Conservation (phyloP, 768 basidiomycete species). For the Rhizopogon vesiculosus region DNA sequence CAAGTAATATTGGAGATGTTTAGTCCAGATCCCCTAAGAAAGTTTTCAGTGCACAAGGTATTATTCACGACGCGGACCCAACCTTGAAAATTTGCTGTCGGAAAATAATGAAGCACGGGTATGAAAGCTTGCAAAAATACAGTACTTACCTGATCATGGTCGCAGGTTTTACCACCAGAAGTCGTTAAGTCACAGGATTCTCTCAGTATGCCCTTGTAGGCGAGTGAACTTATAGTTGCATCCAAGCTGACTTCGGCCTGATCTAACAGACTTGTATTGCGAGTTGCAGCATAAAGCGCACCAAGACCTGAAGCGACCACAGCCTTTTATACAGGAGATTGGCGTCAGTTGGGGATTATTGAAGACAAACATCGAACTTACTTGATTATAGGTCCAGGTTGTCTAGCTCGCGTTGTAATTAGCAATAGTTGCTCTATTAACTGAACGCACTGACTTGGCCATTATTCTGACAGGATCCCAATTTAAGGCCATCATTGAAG, state of each 20-base stretch:
- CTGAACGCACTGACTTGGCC: conserved; percentile 9
- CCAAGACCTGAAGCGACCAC: conserved; percentile 52
- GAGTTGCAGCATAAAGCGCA: conserved; percentile 37
- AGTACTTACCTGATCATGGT: conserved; percentile 37
- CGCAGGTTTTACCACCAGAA: conserved; percentile 33
- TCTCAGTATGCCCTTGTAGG: conserved; percentile 36
- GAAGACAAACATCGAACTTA: conserved; percentile 11
- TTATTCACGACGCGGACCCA: background rate
- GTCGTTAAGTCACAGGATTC: conserved; percentile 50
- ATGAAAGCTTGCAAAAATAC: background rate
- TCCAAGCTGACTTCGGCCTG: conserved; percentile 51
- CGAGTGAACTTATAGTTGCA: conserved; percentile 39
- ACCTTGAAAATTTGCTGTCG: conserved; percentile 28
- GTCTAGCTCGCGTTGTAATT: conserved; percentile 28
- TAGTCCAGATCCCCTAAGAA: conserved; percentile 43
- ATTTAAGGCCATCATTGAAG: conserved; percentile 25
- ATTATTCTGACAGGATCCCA: conserved; percentile 24
- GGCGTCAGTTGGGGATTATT: background rate
- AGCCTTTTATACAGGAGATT: conserved; percentile 26
- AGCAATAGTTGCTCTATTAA: background rate
- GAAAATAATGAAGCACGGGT: background rate
- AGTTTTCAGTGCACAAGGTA: background rate
- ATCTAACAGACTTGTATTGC: conserved; percentile 34
- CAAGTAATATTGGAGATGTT: conserved; percentile 47
- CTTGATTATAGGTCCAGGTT: conserved; percentile 60